Evolutionary conservation across 768 basidiomycete species (phyloP), one percentile per base, ranked within the genome.

Genomic region (Russula dissimulans): DNA sequence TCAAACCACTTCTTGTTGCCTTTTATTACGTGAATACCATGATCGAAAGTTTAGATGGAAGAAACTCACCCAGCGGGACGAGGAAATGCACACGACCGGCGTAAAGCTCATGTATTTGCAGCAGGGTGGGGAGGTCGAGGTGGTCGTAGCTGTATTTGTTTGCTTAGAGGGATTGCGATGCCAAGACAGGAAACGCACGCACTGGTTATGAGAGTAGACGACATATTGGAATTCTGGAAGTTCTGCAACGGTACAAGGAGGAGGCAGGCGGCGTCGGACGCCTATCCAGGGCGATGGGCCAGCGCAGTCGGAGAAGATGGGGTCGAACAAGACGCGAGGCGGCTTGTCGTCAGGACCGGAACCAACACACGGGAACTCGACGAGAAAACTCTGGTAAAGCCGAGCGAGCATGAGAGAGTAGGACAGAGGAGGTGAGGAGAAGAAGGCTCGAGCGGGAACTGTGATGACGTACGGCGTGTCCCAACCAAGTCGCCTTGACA

Each of bases 191-290:
- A 42, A 7, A 41, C 2, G 22, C 22, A 69, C 73, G n/a, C 48
- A 78, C 77, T 78, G 77, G 65, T 78, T 77, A 62, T 78, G 77
- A 29, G 71, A 73, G 48, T 75, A 73, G 3, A 70, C 71, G 22
- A 78, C 72, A 47, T 71, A 73, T 52, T 77, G 72, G 56, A 75
- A 65, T 1, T 71, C 71, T 1, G 77, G 77, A 9, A 78, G 66
- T 3, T 76, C 73, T 17, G 71, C 69, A 6, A 76, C 61, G 9
- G 54, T 61, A 46, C 76, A 78, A 0, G 77, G 77, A 9, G 74
- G 65, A 5, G 70, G 70, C 0, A 73, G 63, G 17, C 71, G 65
- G 32, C 76, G 62, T 29, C 62, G 64, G 3, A 75, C 69, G 0
- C 76, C 74, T 0, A 69, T 62, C 32, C 69, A 69, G 32, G 67